Percentiles rank a stretch among this genome's conserved stretches.
phyloP scores from a whole-genome alignment of 495 filamentous ascomycete genomes.

The Chaetomium fimeti region DNA sequence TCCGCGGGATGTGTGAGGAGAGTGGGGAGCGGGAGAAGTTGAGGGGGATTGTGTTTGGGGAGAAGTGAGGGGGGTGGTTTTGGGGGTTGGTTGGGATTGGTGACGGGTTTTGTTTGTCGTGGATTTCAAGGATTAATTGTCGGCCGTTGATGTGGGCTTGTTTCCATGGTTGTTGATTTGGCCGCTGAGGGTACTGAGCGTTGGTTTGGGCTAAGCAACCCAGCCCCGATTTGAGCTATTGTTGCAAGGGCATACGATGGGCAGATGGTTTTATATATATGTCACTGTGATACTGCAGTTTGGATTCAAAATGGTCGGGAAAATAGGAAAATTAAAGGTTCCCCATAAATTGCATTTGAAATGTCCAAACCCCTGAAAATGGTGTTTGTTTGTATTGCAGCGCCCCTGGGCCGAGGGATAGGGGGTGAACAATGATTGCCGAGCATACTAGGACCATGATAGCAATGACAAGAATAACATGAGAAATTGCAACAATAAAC shows the following conservation, averaged over 20 bases:
- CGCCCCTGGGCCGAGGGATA: background rate
- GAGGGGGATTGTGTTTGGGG: conserved; percentile 52
- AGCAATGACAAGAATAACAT: no score
- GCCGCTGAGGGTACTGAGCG: no score
- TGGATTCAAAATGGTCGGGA: no score
- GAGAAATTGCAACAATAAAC: no score
- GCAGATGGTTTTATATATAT: background rate
- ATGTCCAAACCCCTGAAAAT: conserved; percentile 5
- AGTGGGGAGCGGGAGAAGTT: conserved; percentile 68
- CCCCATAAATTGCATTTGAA: background rate
- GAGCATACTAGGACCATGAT: no score
- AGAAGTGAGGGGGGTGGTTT: conserved; percentile 20
- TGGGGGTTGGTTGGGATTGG: background rate
- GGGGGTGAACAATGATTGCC: no score
- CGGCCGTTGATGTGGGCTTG: background rate
- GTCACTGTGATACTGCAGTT: no score
- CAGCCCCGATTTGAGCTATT: no score
- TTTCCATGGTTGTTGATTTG: background rate
- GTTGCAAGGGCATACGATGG: no score
- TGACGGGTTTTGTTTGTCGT: background rate
- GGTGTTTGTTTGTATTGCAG: background rate
- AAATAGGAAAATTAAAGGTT: background rate
- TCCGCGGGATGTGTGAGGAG: conserved; percentile 70
- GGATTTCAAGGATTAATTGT: no score
- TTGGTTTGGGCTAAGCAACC: no score